These are phyloP conservation scores for Vaccinium macrocarpon DNA, from an alignment of 148 eudicot genomes.

Conservation along the genomic window DNA sequence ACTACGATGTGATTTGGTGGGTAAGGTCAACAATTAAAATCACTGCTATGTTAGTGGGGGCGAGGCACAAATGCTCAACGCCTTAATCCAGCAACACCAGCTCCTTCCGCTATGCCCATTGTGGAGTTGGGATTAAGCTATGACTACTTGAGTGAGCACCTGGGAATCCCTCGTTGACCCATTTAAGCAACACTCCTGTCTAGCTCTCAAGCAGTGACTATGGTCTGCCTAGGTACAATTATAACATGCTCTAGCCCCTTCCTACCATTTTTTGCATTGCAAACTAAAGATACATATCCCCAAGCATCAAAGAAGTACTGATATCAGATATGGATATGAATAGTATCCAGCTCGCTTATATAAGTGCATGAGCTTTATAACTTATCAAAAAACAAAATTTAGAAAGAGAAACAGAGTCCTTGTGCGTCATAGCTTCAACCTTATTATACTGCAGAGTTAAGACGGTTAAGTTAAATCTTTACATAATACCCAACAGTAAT, in stretches of 20 bases:
- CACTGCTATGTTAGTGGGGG: neutral
- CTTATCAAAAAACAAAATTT: neutral
- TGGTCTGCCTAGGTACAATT: neutral
- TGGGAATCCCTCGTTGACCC: neutral
- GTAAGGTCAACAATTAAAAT: neutral
- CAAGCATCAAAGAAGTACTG: neutral
- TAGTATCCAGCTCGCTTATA: neutral
- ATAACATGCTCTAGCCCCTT: neutral
- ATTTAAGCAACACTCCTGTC: neutral
- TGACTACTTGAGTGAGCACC: neutral
- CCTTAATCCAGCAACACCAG: neutral
- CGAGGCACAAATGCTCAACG: neutral
- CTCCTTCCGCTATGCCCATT: neutral
- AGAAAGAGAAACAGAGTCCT: neutral
- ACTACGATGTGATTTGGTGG: neutral
- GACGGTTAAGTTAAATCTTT: neutral
- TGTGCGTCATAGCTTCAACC: constrained; percentile 1
- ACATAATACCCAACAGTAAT: neutral
- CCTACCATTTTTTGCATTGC: neutral
- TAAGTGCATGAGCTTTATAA: neutral
- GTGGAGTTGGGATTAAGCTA: neutral
- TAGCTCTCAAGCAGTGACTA: neutral
- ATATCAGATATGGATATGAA: neutral
- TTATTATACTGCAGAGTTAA: neutral
- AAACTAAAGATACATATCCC: neutral